phyloP scores from a whole-genome alignment of 805 yeast genomes.

The Debaryomyces prosopidis region DNA sequence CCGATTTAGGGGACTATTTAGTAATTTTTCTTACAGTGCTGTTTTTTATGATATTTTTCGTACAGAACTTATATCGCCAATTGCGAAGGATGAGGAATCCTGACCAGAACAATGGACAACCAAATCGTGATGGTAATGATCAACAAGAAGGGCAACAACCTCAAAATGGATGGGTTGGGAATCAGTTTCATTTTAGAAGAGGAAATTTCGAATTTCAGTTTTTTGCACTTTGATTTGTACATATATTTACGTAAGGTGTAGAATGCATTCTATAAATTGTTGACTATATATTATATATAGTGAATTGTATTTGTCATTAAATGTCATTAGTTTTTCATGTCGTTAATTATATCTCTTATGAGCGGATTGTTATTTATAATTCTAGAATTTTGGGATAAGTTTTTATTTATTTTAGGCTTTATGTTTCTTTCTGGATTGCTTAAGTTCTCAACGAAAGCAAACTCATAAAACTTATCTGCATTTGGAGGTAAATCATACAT shows the following conservation, averaged over 20 bases:
- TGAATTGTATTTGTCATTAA: conserved; percentile 3
- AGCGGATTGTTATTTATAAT: conserved; percentile 22
- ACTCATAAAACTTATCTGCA: conserved; percentile 40
- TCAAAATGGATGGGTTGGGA: conserved; percentile 18
- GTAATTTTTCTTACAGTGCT: conserved; percentile 27
- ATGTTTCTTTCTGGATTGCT: neutral
- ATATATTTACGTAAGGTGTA: neutral
- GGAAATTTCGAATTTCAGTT: conserved; percentile 35
- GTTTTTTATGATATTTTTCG: conserved; percentile 28
- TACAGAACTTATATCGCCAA: conserved; percentile 26
- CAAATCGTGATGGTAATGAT: conserved; percentile 3
- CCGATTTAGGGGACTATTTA: conserved; percentile 35
- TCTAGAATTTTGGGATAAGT: conserved; percentile 7
- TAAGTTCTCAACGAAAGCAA: conserved; percentile 10
- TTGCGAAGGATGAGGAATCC: conserved; percentile 23
- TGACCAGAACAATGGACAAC: conserved; percentile 3
- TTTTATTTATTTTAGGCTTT: neutral
- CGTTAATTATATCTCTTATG: conserved; percentile 30
- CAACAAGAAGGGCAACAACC: conserved; percentile 6
- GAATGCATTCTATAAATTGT: neutral
- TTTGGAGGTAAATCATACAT: conserved; percentile 52
- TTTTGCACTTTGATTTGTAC: conserved; percentile 28
- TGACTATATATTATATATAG: conserved; percentile 1
- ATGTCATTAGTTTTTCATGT: conserved; percentile 15
- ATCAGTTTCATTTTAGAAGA: conserved; percentile 20